Base-by-base conservation (phyloP, 2,329 filamentous ascomycete species). In the Fusarium ambrosium region DNA sequence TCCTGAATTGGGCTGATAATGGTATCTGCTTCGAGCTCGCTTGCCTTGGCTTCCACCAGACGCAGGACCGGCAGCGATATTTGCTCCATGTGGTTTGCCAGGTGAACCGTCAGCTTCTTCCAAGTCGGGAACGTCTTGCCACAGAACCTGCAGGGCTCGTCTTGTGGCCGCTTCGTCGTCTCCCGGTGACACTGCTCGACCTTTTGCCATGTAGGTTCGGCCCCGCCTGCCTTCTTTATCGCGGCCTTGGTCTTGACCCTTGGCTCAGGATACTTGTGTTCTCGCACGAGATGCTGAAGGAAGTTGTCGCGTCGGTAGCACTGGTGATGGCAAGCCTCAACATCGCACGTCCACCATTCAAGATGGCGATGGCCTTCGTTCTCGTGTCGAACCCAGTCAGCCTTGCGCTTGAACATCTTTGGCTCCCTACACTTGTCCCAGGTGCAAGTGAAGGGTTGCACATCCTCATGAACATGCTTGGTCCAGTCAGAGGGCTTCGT, bases 401-500 rank as follows among this genome's bases (percentile, higher is more conserved):
- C 95, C 83, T 98, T 98, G 58, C 95, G 91, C 84, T 98, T 98
- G 87, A 98, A 98, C 39, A 94, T 95, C 83, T 97, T 97, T 20
- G 94, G 92, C 58, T 97, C 95, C 10, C 90, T 89, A 80, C 95
- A 98, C 61, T 91, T 88, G 3, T 93, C 91, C 85, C 96, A 98
- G 0, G 95, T 98, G 83, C 95, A 98, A 4, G 94, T 97, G 77
- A 98, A 98, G 0, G 95, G 95, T 80, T 97, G 94, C 1, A 98
- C 91, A 80, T 98, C 95, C 83, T 98, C 95, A 77, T 97, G 94
- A 1, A 98, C 94, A 79, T 98, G 95, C 81, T 98, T 98, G 2
- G 95, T 97, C 95, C 95, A 98, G 82, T 98, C 95, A 0, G 95
- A 98, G 18, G 95, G 95, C 82, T 98, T 98, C 77, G 92, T 90